These are phyloP conservation scores for Ceratonia siliqua DNA, from an alignment of 306 rosid genomes.

Conservation along the genomic window DNA sequence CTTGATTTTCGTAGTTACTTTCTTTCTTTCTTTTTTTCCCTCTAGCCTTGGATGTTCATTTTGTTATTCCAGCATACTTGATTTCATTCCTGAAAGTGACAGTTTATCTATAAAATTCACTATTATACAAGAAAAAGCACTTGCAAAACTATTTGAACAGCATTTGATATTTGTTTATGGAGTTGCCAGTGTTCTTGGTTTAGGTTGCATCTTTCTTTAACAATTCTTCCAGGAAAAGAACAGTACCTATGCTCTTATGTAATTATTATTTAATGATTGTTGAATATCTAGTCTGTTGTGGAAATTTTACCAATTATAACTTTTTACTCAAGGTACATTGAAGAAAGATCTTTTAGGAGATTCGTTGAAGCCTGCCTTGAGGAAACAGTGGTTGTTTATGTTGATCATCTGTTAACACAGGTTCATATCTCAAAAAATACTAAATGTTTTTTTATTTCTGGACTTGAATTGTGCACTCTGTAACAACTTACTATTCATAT, in stretches of 20 bases:
- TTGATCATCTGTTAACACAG: slow-evolving; percentile 91
- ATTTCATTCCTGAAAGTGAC: slow-evolving; percentile 1
- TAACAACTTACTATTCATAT: slow-evolving; percentile 29
- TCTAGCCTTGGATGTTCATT: neutral
- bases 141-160: neutral
- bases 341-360: slow-evolving; percentile 96
- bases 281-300: neutral
- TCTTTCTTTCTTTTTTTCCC: neutral
- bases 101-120: slow-evolving; percentile 11
- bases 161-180: slow-evolving; percentile 13
- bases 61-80: slow-evolving; percentile 1
- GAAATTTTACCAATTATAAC: slow-evolving; percentile 35
- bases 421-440: slow-evolving; percentile 38
- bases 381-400: slow-evolving; percentile 86
- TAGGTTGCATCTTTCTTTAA: slow-evolving; percentile 18
- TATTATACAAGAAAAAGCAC: neutral
- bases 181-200: slow-evolving; percentile 1
- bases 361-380: slow-evolving; percentile 99
- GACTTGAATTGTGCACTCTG: slow-evolving; percentile 14
- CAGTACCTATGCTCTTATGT: neutral
- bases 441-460: neutral
- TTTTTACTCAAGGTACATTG: slow-evolving; percentile 74
- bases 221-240: neutral
- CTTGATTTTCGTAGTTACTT: neutral
- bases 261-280: neutral